A percentile compares a stretch with the other conserved stretches of the same genome.
phyloP scores from a whole-genome alignment of 2,329 filamentous ascomycete genomes.

The Fusarium aywerte region DNA sequence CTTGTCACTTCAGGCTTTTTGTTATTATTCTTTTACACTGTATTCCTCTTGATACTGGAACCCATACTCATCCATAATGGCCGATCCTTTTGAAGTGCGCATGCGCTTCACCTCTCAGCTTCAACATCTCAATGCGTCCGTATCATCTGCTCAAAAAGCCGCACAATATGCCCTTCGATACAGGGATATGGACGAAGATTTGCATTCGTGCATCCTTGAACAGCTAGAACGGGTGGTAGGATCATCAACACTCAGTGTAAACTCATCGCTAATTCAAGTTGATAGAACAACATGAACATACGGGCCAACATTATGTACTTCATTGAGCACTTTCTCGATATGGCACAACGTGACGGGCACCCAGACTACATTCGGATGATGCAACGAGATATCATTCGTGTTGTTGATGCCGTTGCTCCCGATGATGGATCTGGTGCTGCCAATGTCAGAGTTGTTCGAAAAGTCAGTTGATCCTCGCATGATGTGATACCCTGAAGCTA shows the following conservation, averaged over 20 bases:
- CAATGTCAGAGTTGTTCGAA: constrained; percentile 91
- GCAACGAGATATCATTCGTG: constrained; percentile 88
- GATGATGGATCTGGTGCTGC: constrained; percentile 87
- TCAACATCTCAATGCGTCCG: constrained; percentile 89
- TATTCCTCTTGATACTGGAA: neutral
- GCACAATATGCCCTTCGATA: constrained; percentile 95
- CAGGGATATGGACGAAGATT: constrained; percentile 93
- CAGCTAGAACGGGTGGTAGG: constrained; percentile 80
- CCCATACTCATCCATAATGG: constrained; percentile 55
- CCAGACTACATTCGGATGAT: constrained; percentile 92
- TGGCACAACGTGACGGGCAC: constrained; percentile 80
- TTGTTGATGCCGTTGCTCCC: constrained; percentile 92
- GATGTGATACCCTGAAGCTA: neutral
- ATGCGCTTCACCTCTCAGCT: constrained; percentile 95
- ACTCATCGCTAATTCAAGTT: constrained; percentile 18
- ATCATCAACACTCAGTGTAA: neutral
- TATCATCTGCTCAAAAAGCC: constrained; percentile 89
- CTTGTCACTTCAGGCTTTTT: neutral
- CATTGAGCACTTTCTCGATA: constrained; percentile 92
- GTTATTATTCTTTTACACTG: neutral
- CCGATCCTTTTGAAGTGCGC: constrained; percentile 96
- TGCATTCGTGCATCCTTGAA: constrained; percentile 97
- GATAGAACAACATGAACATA: constrained; percentile 91
- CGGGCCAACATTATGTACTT: constrained; percentile 99
- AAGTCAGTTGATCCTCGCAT: constrained; percentile 61